These are phyloP conservation scores for Epichloe coenophiala DNA, from an alignment of 2,329 filamentous ascomycete species.

Conservation along the genomic window DNA sequence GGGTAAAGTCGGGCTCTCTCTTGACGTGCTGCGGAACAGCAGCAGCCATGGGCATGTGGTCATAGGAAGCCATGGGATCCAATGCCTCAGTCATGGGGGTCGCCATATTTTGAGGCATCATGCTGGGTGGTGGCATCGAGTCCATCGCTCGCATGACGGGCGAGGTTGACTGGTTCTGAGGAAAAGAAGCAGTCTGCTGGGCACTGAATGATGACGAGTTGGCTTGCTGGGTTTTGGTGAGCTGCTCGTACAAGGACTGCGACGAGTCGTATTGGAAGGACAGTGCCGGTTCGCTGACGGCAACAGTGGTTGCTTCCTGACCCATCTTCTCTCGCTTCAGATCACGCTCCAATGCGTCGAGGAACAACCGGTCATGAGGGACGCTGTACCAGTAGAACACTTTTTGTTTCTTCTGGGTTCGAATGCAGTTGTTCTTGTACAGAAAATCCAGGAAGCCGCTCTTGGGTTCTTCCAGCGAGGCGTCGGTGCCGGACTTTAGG, in stretches of 20 bases:
- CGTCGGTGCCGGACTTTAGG: constrained; percentile 94
- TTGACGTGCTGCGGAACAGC: constrained; percentile 66
- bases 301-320: constrained; percentile 92
- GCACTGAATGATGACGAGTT: constrained; percentile 94
- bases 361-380: constrained; percentile 90
- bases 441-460: constrained; percentile 96
- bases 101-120: constrained; percentile 47
- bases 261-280: constrained; percentile 99
- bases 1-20: constrained; percentile 72
- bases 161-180: constrained; percentile 70
- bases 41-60: constrained; percentile 56
- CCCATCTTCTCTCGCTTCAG: constrained; percentile 99
- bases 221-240: constrained; percentile 97
- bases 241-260: constrained; percentile 96
- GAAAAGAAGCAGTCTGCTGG: constrained; percentile 49
- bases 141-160: constrained; percentile 85
- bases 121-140: constrained; percentile 82
- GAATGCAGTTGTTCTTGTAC: constrained; percentile 99
- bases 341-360: constrained; percentile 93
- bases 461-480: constrained; percentile 96
- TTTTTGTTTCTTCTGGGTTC: constrained; percentile 99
- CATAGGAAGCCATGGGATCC: constrained; percentile 61
- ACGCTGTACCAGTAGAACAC: constrained; percentile 99
- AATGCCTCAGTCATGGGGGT: constrained; percentile 47
- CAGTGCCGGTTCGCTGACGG: constrained; percentile 89